A percentile compares a stretch with the other conserved stretches of the same genome.
phyloP scores from a whole-genome alignment of 2,329 filamentous ascomycete genomes.

The Neopestalotiopsis sp. region DNA sequence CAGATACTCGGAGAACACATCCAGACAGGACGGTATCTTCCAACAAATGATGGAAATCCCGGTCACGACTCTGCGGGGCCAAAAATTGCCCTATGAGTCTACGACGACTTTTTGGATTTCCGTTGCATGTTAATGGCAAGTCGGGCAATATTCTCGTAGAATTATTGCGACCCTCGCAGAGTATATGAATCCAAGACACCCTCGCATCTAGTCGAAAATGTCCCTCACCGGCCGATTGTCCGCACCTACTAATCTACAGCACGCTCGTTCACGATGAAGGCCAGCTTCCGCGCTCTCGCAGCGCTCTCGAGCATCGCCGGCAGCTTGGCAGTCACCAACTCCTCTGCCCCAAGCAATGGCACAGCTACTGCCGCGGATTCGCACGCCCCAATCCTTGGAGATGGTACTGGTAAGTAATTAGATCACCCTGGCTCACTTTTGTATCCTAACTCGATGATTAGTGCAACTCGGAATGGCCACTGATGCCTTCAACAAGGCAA shows the following conservation, averaged over 20 bases:
- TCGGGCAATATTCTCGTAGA: too few relatives aligned
- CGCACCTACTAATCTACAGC: conserved; percentile 49
- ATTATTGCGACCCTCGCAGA: neutral
- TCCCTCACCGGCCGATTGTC: conserved; percentile 39
- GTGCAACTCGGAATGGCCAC: conserved; percentile 15
- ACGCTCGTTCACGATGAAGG: conserved; percentile 2
- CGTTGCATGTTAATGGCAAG: too few relatives aligned
- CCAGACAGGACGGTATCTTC: neutral
- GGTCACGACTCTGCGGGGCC: neutral
- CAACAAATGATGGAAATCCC: neutral
- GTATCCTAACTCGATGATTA: neutral
- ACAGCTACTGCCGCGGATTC: neutral
- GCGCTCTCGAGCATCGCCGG: conserved; percentile 5
- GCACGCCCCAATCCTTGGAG: neutral
- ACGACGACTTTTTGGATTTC: too few relatives aligned
- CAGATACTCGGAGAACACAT: neutral
- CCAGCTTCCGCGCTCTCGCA: conserved; percentile 2
- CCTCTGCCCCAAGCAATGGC: neutral
- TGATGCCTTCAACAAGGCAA: conserved; percentile 13
- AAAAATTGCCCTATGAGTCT: neutral
- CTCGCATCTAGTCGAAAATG: neutral
- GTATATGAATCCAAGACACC: neutral
- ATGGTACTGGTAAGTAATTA: conserved; percentile 1
- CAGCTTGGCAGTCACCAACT: conserved; percentile 4
- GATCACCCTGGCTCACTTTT: neutral